Percentiles rank a stretch among this genome's conserved stretches.
These are phyloP conservation scores for Fusarium pseudocircinatum DNA, from an alignment of 2,329 filamentous ascomycete genomes.

Conservation along the genomic window DNA sequence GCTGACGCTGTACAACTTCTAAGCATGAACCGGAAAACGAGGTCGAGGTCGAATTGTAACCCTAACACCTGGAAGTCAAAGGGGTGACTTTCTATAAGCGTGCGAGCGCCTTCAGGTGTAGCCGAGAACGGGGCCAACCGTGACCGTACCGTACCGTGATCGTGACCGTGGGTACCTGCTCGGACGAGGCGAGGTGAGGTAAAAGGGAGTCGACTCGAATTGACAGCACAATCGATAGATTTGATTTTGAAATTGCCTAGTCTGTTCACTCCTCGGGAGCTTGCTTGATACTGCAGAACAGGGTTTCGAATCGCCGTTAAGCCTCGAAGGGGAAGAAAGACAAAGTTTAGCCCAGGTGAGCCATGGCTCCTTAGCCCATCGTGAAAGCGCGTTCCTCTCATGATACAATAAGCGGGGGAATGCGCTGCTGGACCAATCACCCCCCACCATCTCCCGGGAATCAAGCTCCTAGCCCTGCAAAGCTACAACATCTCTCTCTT, in stretches of 20 bases:
- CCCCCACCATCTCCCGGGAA: conserved; percentile 28
- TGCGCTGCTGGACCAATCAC: conserved; percentile 45
- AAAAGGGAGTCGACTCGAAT: conserved; percentile 2
- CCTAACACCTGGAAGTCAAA: conserved; percentile 19
- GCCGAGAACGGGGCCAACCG: conserved; percentile 27
- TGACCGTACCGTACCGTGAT: conserved; percentile 15
- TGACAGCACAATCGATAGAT: conserved; percentile 6
- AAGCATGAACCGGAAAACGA: conserved; percentile 5
- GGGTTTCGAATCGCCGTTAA: conserved; percentile 36
- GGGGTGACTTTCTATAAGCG: conserved; percentile 1
- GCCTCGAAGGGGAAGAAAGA: conserved; percentile 37
- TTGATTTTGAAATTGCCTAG: neutral
- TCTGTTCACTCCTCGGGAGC: neutral
- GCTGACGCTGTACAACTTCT: conserved; percentile 36
- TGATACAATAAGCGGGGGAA: conserved; percentile 54
- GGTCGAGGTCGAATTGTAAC: neutral
- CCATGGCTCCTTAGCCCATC: conserved; percentile 31
- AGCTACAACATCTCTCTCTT: conserved; percentile 31
- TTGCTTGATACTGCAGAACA: conserved; percentile 13
- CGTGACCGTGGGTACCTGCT: conserved; percentile 30
- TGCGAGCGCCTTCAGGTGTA: conserved; percentile 16
- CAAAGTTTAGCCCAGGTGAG: conserved; percentile 41
- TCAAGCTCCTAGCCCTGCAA: conserved; percentile 39
- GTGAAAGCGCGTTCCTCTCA: conserved; percentile 46
- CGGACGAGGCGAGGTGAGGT: conserved; percentile 1